Evolutionary conservation across 192 early-diverging fungal genomes (phyloP).

Genomic region (Backusella psychrophila): DNA sequence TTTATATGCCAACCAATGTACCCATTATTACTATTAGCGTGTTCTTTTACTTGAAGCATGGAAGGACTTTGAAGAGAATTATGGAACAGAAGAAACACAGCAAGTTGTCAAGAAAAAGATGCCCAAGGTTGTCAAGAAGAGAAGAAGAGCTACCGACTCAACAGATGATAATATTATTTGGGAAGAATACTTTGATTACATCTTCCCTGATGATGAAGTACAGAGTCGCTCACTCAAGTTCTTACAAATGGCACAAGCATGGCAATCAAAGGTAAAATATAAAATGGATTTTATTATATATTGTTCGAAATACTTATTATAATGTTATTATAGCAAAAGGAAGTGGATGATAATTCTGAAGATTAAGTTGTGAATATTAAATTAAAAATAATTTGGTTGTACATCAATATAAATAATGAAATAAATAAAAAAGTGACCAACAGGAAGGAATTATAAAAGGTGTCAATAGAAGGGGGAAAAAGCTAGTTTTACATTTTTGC

Average conservation of each 20-base stretch:
- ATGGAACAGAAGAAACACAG: slow-evolving; percentile 52
- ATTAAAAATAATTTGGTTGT: not conserved
- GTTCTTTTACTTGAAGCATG: slow-evolving; percentile 89
- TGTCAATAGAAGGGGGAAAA: not conserved
- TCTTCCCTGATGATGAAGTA: slow-evolving; percentile 95
- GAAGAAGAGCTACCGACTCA: slow-evolving; percentile 66
- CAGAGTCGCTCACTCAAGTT: slow-evolving; percentile 88
- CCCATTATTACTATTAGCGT: slow-evolving; percentile 38
- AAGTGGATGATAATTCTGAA: not conserved
- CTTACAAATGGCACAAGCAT: slow-evolving; percentile 86
- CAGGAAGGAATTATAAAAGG: not conserved
- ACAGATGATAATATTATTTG: slow-evolving; percentile 58
- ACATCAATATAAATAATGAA: not conserved
- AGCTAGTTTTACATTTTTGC: not conserved
- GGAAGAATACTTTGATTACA: slow-evolving; percentile 99
- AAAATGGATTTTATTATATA: not conserved
- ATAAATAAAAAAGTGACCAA: not conserved
- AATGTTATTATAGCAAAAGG: slow-evolving; percentile 1
- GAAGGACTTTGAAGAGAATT: slow-evolving; percentile 77
- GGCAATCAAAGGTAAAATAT: slow-evolving; percentile 47
- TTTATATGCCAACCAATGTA: not conserved
- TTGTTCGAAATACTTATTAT: not conserved
- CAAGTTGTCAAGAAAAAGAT: slow-evolving; percentile 69
- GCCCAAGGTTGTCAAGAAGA: slow-evolving; percentile 91
- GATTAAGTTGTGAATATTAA: slow-evolving; percentile 9